Evolutionary conservation across 352 stramenopile species (phyloP).

Genomic region (Peronospora destructor): DNA sequence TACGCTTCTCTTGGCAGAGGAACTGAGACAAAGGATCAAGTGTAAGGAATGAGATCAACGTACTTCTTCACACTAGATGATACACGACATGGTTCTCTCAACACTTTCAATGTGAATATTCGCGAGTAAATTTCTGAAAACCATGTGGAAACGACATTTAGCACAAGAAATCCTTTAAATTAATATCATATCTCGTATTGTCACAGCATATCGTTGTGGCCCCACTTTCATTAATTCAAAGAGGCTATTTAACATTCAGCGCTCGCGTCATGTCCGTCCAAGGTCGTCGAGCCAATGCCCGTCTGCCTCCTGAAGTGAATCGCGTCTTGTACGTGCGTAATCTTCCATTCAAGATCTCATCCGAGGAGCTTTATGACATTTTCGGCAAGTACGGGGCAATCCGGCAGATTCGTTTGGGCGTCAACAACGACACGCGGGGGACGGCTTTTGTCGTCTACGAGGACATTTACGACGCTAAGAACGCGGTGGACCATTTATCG

Average conservation of each 20-base stretch:
- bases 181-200: background rate
- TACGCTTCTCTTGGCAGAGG: no score
- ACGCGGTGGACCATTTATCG: slow-evolving; percentile 96
- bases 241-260: background rate
- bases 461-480: slow-evolving; percentile 99
- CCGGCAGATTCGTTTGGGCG: slow-evolving; percentile 91
- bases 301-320: slow-evolving; percentile 97
- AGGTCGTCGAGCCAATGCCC: slow-evolving; percentile 18
- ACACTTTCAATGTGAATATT: no score
- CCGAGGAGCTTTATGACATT: slow-evolving; percentile 99
- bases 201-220: background rate
- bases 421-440: slow-evolving; percentile 93
- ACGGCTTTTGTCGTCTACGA: slow-evolving; percentile 99
- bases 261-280: background rate
- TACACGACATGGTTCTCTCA: no score
- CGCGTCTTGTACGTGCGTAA: slow-evolving; percentile 96
- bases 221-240: background rate
- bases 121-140: no score
- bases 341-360: slow-evolving; percentile 98
- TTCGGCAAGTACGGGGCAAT: slow-evolving; percentile 99
- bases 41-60: no score
- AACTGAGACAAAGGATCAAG: no score
- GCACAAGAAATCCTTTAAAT: no score
- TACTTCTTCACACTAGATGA: no score
- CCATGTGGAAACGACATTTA: no score